These are phyloP conservation scores for Teratosphaeriaceae sp. DNA, from an alignment of 2,329 filamentous ascomycete species.

Conservation along the genomic window DNA sequence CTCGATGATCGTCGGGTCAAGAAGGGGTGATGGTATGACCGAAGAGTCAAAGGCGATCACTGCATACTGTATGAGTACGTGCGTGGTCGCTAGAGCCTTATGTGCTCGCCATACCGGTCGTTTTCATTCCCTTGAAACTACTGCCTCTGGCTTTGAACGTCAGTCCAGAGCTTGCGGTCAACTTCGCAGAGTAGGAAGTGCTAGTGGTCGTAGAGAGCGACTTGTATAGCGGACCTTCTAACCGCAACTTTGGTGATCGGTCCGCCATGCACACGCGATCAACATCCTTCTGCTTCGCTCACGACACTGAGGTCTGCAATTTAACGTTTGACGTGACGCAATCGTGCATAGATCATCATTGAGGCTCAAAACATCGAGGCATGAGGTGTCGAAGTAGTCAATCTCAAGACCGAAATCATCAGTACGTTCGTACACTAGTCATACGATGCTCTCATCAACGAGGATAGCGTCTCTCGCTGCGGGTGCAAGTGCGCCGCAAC, in stretches of 20 bases:
- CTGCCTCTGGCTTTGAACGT: not conserved
- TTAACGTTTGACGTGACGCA: too few species aligned
- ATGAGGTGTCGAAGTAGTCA: too few species aligned
- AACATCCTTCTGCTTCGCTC: too few species aligned
- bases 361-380: not conserved
- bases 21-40: conserved; percentile 13
- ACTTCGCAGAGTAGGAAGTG: not conserved
- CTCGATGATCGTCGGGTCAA: conserved; percentile 21
- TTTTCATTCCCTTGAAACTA: conserved; percentile 5
- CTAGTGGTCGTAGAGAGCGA: not conserved
- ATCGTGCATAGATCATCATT: not conserved
- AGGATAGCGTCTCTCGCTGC: not conserved
- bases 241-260: not conserved
- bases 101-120: not conserved
- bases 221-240: conserved; percentile 2
- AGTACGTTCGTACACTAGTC: too few species aligned
- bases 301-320: too few species aligned
- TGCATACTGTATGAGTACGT: not conserved
- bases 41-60: conserved; percentile 20
- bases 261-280: too few species aligned
- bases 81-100: not conserved
- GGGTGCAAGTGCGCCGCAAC: not conserved
- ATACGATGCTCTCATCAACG: conserved; percentile 1
- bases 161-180: too few species aligned
- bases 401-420: not conserved